Percentiles rank a stretch among this genome's conserved stretches.
These are phyloP conservation scores for Vitellaria paradoxa DNA, from an alignment of 179 eudicot species.

Conservation along the genomic window DNA sequence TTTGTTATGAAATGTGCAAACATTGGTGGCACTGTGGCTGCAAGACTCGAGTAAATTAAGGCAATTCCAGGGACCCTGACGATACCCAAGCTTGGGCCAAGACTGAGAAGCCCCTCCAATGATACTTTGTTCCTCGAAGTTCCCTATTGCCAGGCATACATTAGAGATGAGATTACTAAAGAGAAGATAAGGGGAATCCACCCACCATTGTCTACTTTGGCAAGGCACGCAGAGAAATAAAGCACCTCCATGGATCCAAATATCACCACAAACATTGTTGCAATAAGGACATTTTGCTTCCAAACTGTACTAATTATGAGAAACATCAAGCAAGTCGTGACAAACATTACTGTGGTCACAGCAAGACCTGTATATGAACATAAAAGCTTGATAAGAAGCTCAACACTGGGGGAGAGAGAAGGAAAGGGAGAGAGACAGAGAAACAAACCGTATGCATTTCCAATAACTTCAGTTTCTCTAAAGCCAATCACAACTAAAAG, in stretches of 20 bases:
- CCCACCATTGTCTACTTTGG: conserved; percentile 39
- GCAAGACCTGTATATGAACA: conserved; percentile 38
- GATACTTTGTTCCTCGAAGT: conserved; percentile 35
- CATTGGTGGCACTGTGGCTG: conserved; percentile 34
- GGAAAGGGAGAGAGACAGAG: background rate
- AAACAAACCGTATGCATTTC: conserved; percentile 46
- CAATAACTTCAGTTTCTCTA: conserved; percentile 43
- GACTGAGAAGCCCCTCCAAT: conserved; percentile 29
- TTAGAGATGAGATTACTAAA: conserved; percentile 27
- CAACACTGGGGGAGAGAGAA: background rate
- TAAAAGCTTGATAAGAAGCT: background rate
- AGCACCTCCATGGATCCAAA: conserved; percentile 42
- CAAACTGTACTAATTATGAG: conserved; percentile 36
- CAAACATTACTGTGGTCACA: conserved; percentile 42
- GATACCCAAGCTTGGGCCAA: conserved; percentile 20
- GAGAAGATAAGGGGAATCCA: conserved; percentile 46
- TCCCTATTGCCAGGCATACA: conserved; percentile 44
- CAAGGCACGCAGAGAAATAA: conserved; percentile 38
- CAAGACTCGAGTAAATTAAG: conserved; percentile 31
- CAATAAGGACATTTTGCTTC: conserved; percentile 27
- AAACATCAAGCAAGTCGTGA: conserved; percentile 49
- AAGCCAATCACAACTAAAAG: conserved; percentile 44
- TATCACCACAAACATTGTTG: conserved; percentile 21
- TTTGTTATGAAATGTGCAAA: conserved; percentile 42
- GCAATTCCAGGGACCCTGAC: conserved; percentile 41